These are phyloP conservation scores for Russula earlei DNA, from an alignment of 768 basidiomycete species.

Conservation along the genomic window DNA sequence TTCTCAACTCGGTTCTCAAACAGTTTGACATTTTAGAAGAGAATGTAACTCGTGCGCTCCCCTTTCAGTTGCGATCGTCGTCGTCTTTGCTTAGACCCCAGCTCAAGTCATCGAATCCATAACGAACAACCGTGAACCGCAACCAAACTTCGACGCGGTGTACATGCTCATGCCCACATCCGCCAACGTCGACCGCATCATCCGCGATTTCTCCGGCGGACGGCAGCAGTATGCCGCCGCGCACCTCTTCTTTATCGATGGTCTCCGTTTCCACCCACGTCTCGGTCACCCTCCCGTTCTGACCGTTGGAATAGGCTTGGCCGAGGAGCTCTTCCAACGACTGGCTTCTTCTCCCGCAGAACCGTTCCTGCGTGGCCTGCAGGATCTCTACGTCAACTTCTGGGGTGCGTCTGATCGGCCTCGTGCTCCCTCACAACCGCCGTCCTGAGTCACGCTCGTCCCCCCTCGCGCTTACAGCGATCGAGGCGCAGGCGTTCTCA, in stretches of 20 bases:
- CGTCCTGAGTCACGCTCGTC: not conserved
- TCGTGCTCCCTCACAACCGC: not conserved
- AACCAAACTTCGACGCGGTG: conserved; percentile 81
- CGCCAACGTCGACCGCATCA: conserved; percentile 86
- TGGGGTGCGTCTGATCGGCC: conserved; percentile 52
- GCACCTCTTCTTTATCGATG: conserved; percentile 91
- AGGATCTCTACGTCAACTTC: conserved; percentile 89
- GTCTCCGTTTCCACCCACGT: conserved; percentile 32
- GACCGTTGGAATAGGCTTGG: conserved; percentile 42
- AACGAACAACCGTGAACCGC: conserved; percentile 69
- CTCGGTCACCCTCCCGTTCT: not conserved
- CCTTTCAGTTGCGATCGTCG: not conserved
- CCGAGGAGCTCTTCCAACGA: conserved; percentile 67
- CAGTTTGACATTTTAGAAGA: conserved; percentile 92
- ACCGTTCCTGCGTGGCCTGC: conserved; percentile 62
- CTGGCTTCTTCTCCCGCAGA: conserved; percentile 70
- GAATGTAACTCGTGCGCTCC: conserved; percentile 83
- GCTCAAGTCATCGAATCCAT: conserved; percentile 84
- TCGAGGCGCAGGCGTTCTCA: conserved; percentile 82
- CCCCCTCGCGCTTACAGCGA: conserved; percentile 38
- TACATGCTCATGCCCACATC: conserved; percentile 93
- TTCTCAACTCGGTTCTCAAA: conserved; percentile 79
- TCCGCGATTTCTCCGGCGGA: conserved; percentile 65
- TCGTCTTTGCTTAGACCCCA: not conserved
- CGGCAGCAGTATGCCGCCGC: conserved; percentile 71